phyloP scores from a whole-genome alignment of 2,329 filamentous ascomycete genomes.

The Stemphylium vesicarium region DNA sequence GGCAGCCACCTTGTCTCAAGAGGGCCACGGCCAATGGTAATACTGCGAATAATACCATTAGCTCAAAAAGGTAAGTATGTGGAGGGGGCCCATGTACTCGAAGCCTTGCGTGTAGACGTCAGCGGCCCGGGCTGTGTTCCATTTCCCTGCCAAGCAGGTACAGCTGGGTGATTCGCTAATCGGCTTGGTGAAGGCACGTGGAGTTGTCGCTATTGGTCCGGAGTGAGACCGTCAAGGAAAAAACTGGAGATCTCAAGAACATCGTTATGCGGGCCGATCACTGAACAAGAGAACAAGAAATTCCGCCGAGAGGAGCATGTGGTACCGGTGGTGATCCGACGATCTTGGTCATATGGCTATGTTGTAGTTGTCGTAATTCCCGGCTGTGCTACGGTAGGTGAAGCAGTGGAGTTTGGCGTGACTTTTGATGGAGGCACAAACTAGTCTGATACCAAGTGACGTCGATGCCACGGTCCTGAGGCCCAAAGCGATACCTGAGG shows the following conservation, averaged over 20 bases:
- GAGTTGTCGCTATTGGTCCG: slow-evolving; percentile 13
- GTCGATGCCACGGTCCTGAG: slow-evolving; percentile 14
- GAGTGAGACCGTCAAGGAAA: slow-evolving; percentile 20
- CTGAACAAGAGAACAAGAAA: slow-evolving; percentile 1
- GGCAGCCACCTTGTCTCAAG: not conserved
- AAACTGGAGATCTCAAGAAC: not conserved
- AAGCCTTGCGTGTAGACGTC: slow-evolving; percentile 24
- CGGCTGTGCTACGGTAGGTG: slow-evolving; percentile 22
- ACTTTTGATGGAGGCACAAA: not conserved
- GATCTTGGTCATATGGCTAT: slow-evolving; percentile 7
- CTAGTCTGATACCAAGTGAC: slow-evolving; percentile 7
- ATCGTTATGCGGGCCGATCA: slow-evolving; percentile 15
- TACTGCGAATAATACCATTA: not conserved
- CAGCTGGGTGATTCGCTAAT: slow-evolving; percentile 23
- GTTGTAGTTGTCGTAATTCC: slow-evolving; percentile 25
- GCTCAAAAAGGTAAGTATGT: not conserved
- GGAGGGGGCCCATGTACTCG: not conserved
- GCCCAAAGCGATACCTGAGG: slow-evolving; percentile 15
- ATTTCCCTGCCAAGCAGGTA: slow-evolving; percentile 24
- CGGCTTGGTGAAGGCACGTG: slow-evolving; percentile 29
- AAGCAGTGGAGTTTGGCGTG: not conserved
- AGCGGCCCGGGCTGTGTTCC: slow-evolving; percentile 33
- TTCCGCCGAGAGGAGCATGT: not conserved
- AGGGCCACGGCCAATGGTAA: slow-evolving; percentile 9
- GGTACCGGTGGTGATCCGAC: not conserved